These are phyloP conservation scores for Citrullus amarus DNA, from an alignment of 306 rosid genomes.

Conservation along the genomic window DNA sequence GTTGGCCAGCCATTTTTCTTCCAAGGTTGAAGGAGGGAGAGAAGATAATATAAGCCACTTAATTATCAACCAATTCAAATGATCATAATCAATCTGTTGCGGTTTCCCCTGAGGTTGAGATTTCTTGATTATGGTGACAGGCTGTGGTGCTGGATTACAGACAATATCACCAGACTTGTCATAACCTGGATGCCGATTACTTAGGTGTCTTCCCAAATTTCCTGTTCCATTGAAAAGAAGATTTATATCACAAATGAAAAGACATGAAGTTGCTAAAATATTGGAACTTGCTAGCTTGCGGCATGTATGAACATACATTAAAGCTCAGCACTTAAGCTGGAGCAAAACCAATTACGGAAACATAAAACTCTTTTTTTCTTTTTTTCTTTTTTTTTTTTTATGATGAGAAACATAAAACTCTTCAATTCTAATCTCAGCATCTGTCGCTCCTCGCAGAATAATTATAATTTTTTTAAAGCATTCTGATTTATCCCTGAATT, in stretches of 20 bases:
- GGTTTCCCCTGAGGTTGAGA: conserved; percentile 55
- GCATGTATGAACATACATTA: background rate
- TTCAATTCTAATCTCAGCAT: background rate
- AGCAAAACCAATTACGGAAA: background rate
- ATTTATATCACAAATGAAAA: background rate
- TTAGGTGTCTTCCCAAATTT: conserved; percentile 87
- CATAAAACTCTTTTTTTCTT: background rate
- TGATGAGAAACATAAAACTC: background rate
- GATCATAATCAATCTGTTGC: conserved; percentile 66
- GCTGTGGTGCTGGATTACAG: conserved; percentile 34
- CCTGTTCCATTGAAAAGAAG: conserved; percentile 39
- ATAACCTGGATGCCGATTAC: conserved; percentile 89
- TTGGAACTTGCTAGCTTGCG: background rate
- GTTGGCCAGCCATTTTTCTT: conserved; percentile 73
- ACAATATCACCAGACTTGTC: conserved; percentile 64
- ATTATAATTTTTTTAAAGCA: background rate
- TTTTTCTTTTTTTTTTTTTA: no score
- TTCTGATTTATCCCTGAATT: background rate
- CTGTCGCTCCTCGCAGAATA: background rate
- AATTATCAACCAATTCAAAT: conserved; percentile 81
- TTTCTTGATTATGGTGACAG: conserved; percentile 38
- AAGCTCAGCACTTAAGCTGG: background rate
- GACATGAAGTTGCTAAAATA: background rate
- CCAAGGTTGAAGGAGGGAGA: conserved; percentile 77
- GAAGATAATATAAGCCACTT: conserved; percentile 82